Evolutionary conservation across 2,329 filamentous ascomycete genomes (phyloP).

Genomic region (Aspergillus quadrilineatus): DNA sequence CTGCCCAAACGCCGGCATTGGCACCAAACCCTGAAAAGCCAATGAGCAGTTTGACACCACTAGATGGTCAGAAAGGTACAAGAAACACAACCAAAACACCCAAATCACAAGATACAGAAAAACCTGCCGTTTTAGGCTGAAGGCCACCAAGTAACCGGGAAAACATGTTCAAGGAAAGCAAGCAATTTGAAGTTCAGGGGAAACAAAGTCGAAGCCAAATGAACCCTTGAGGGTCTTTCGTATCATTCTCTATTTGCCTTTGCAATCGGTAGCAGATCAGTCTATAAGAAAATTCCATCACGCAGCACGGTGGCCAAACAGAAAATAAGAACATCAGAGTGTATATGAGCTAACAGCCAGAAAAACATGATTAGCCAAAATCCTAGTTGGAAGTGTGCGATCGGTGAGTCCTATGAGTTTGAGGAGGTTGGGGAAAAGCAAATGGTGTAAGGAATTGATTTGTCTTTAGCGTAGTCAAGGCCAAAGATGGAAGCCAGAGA

Average conservation of each 20-base stretch:
- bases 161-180: not conserved
- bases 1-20: not conserved
- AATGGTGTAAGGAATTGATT: not conserved
- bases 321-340: slow-evolving; percentile 10
- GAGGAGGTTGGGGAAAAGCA: not conserved
- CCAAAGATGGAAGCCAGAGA: slow-evolving; percentile 36
- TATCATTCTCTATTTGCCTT: slow-evolving; percentile 24
- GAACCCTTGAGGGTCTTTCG: not conserved
- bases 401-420: not conserved
- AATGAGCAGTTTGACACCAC: not conserved
- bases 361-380: not conserved
- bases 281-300: slow-evolving; percentile 23
- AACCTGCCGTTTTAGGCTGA: not conserved
- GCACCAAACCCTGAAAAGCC: not conserved
- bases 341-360: slow-evolving; percentile 8
- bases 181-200: not conserved
- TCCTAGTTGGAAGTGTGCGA: slow-evolving; percentile 1
- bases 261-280: slow-evolving; percentile 19
- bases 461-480: slow-evolving; percentile 20
- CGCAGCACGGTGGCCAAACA: slow-evolving; percentile 9
- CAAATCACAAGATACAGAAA: not conserved
- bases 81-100: not conserved
- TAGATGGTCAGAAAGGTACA: not conserved
- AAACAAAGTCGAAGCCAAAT: slow-evolving; percentile 10
- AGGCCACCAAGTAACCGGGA: not conserved